phyloP scores from a whole-genome alignment of 371 early-diverging fungal species.

The Cokeromyces recurvatus region DNA sequence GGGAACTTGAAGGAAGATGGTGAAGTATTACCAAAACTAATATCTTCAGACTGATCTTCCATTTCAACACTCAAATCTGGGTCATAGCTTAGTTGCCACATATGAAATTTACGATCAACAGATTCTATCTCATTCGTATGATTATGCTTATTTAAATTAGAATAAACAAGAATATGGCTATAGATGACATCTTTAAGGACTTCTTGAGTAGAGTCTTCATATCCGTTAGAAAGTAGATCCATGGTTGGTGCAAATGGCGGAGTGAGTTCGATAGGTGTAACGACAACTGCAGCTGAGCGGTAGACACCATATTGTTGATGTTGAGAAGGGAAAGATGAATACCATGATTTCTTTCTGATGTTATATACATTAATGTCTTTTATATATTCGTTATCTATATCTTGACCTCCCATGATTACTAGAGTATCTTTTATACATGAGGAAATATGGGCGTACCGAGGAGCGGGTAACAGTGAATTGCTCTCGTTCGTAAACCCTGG shows the following conservation, averaged over 20 bases:
- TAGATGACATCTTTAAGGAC: constrained; percentile 15
- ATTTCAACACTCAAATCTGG: constrained; percentile 29
- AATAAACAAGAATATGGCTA: constrained; percentile 56
- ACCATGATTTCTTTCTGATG: constrained; percentile 50
- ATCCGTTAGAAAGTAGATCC: constrained; percentile 7
- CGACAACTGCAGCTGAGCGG: constrained; percentile 59
- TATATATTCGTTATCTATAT: constrained; percentile 57
- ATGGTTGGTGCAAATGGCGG: constrained; percentile 20
- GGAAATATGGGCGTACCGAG: constrained; percentile 69
- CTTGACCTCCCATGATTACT: constrained; percentile 72
- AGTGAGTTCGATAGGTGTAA: constrained; percentile 25
- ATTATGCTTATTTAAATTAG: constrained; percentile 68
- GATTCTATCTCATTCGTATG: constrained; percentile 47
- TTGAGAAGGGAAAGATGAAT: constrained; percentile 45
- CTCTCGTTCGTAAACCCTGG: constrained; percentile 3
- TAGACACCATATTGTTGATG: constrained; percentile 61
- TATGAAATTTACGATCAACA: constrained; percentile 33
- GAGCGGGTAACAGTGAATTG: constrained; percentile 31
- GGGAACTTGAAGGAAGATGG: constrained; percentile 79
- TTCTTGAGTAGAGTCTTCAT: constrained; percentile 4
- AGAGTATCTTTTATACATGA: constrained; percentile 45
- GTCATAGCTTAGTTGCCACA: constrained; percentile 34
- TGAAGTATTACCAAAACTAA: constrained; percentile 34
- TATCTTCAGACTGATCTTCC: constrained; percentile 53
- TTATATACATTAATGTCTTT: constrained; percentile 65